Conservation (phyloP, 2,329 filamentous ascomycete species). For the Ustilaginoidea virens region DNA sequence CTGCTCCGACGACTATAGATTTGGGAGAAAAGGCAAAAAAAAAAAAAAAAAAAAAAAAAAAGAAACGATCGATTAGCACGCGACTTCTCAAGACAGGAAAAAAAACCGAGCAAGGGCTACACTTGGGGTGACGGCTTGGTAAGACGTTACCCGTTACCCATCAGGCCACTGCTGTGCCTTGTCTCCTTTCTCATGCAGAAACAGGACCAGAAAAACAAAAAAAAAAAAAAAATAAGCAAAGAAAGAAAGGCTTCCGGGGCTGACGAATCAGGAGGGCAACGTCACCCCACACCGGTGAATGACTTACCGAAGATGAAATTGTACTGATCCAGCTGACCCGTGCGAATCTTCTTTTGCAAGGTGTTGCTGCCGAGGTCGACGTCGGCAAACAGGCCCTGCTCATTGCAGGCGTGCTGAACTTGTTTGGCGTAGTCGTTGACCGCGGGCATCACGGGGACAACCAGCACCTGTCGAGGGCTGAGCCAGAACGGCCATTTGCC, state of each 20-base stretch:
- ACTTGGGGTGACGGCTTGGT: too few relatives aligned
- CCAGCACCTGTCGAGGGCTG: conserved; percentile 60
- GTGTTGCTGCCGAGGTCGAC: conserved; percentile 52
- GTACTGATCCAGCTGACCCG: conserved; percentile 64
- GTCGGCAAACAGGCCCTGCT: conserved; percentile 50
- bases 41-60: too few relatives aligned
- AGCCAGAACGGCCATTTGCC: conserved; percentile 88
- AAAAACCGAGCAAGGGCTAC: too few relatives aligned
- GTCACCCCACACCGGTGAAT: not conserved
- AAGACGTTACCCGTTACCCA: too few relatives aligned
- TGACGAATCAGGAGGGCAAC: too few relatives aligned
- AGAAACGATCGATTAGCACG: conserved; percentile 2
- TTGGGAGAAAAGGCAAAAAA: too few relatives aligned
- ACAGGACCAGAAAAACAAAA: too few relatives aligned
- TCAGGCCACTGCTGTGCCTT: too few relatives aligned
- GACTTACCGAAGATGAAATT: conserved; percentile 63
- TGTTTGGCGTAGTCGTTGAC: conserved; percentile 67
- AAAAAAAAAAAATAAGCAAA: too few relatives aligned
- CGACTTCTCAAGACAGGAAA: not conserved
- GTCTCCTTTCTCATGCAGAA: too few relatives aligned
- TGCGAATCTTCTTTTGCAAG: conserved; percentile 80
- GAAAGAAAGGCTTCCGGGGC: too few relatives aligned
- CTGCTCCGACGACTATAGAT: conserved; percentile 46
- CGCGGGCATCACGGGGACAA: conserved; percentile 51
- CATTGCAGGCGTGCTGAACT: conserved; percentile 52